Evolutionary conservation across 2,329 filamentous ascomycete genomes (phyloP).

Genomic region (Fonsecaea pedrosoi): DNA sequence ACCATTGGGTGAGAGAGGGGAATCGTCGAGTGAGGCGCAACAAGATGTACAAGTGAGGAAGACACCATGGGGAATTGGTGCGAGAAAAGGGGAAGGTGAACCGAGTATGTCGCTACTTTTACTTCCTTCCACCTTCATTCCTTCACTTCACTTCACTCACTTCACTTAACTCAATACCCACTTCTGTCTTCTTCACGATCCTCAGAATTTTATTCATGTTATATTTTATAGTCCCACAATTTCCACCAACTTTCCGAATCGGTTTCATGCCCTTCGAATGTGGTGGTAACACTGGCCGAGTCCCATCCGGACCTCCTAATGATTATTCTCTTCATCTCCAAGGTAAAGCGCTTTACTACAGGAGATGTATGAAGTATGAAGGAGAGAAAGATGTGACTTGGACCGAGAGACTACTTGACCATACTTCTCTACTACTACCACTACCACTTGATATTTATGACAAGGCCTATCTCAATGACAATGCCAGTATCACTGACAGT

Average conservation of each 20-base stretch:
- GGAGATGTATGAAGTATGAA: too few relatives aligned
- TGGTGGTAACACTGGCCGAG: neutral
- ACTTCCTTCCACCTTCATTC: too few relatives aligned
- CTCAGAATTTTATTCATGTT: neutral
- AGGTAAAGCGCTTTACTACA: too few relatives aligned
- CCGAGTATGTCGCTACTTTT: neutral
- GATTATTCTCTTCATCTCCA: too few relatives aligned
- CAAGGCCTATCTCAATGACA: too few relatives aligned
- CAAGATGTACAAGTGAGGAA: neutral
- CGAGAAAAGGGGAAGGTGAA: neutral
- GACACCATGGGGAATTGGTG: neutral
- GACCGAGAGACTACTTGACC: neutral
- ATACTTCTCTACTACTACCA: neutral
- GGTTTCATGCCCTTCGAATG: neutral
- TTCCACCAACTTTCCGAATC: neutral
- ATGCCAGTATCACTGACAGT: too few relatives aligned
- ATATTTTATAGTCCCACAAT: neutral
- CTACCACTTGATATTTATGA: too few relatives aligned
- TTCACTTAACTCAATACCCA: neutral
- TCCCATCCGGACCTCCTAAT: too few relatives aligned
- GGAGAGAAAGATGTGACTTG: slow-evolving; percentile 4
- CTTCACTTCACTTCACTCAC: neutral
- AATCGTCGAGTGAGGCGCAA: neutral
- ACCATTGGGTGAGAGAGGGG: neutral
- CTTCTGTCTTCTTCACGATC: too few relatives aligned